A percentile compares a stretch with the other conserved stretches of the same genome.
These are phyloP conservation scores for Penicillium sp. DNA, from an alignment of 2,329 filamentous ascomycete species.

Conservation along the genomic window DNA sequence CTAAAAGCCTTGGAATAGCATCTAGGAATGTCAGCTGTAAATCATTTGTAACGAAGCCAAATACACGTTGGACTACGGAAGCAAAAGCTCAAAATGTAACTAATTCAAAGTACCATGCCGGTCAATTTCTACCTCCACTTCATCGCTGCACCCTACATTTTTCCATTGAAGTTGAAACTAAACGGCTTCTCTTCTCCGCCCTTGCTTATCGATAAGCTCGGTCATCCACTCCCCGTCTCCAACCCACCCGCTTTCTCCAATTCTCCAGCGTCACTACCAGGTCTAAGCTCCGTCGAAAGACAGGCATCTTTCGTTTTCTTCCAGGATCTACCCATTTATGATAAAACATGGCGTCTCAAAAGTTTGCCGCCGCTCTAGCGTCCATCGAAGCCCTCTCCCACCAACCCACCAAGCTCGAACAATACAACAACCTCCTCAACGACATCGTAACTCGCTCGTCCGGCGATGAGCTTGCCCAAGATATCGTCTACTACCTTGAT, in stretches of 20 bases:
- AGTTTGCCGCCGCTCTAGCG: slow-evolving; percentile 54
- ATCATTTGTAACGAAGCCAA: background rate
- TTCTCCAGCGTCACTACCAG: slow-evolving; percentile 2
- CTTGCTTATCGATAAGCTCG: slow-evolving; percentile 21
- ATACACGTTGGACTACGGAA: no score
- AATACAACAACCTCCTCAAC: slow-evolving; percentile 62
- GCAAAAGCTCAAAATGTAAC: background rate
- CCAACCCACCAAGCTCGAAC: slow-evolving; percentile 56
- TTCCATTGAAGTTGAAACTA: background rate
- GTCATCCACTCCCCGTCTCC: slow-evolving; percentile 4
- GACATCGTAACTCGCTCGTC: slow-evolving; percentile 55
- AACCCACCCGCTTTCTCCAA: slow-evolving; percentile 7
- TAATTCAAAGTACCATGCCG: background rate
- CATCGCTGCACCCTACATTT: no score
- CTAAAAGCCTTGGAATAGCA: no score
- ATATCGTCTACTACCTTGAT: slow-evolving; percentile 70
- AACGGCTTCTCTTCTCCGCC: slow-evolving; percentile 11
- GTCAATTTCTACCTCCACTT: no score
- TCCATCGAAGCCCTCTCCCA: slow-evolving; percentile 54
- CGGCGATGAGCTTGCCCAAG: slow-evolving; percentile 55
- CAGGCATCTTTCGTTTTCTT: background rate
- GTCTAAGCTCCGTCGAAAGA: background rate
- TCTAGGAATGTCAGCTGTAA: background rate
- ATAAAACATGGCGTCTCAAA: slow-evolving; percentile 53
- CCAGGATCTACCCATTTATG: background rate